Percentiles rank a stretch among this genome's conserved stretches.
Conservation (phyloP, 1,139 yeast species). For the Kurtzmaniella quercitrusa region DNA sequence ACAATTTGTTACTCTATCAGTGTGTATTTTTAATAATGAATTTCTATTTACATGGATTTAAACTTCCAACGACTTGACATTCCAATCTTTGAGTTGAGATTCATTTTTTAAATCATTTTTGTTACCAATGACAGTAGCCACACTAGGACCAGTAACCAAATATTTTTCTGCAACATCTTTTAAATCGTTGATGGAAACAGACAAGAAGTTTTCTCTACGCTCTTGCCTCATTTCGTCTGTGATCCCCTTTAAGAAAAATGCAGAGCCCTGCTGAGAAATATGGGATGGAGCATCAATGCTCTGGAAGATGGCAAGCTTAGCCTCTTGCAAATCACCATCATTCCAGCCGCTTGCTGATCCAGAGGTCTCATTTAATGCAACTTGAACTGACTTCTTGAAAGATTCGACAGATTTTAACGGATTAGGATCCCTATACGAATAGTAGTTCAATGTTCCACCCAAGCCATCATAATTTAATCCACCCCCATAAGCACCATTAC, state of each 20-base stretch:
- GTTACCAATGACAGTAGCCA: conserved; percentile 53
- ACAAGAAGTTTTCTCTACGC: conserved; percentile 71
- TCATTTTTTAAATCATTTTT: conserved; percentile 28
- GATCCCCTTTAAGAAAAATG: conserved; percentile 63
- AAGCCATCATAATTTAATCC: conserved; percentile 82
- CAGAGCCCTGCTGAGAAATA: conserved; percentile 72
- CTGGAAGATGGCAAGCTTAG: conserved; percentile 87
- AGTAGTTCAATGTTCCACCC: conserved; percentile 77
- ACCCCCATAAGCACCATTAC: conserved; percentile 98
- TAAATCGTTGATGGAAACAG: conserved; percentile 61
- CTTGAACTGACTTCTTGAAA: conserved; percentile 53
- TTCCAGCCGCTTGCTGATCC: conserved; percentile 27
- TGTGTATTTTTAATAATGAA: no score
- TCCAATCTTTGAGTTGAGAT: conserved; percentile 23
- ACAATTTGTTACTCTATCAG: no score
- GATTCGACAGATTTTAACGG: conserved; percentile 65
- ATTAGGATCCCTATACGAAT: conserved; percentile 92
- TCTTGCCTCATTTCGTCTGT: conserved; percentile 77
- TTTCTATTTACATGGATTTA: conserved; percentile 9
- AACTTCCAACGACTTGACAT: conserved; percentile 16
- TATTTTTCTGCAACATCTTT: conserved; percentile 60
- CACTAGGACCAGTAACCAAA: conserved; percentile 32
- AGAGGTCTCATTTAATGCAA: conserved; percentile 52
- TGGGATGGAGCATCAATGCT: conserved; percentile 87
- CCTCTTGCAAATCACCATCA: conserved; percentile 73